Percentiles rank a stretch among this genome's conserved stretches.
These are phyloP conservation scores for Acanthamoeba healyi DNA, from an alignment of 208 protist species.

Conservation along the genomic window DNA sequence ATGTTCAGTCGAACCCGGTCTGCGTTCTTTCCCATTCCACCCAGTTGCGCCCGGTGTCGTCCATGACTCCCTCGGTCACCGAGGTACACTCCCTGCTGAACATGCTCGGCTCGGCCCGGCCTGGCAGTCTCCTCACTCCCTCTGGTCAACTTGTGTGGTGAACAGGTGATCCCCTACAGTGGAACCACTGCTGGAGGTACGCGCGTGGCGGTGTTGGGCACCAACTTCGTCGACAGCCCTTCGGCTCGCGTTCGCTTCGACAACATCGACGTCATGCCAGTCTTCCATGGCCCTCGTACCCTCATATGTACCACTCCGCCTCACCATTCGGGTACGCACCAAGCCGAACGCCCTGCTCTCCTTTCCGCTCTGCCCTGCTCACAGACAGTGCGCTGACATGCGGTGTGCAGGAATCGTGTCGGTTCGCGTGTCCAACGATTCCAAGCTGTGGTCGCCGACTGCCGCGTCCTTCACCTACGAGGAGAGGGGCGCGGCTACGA, in stretches of 20 bases:
- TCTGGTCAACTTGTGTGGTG: neutral
- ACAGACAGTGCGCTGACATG: neutral
- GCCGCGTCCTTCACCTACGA: constrained; percentile 76
- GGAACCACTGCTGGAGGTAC: constrained; percentile 79
- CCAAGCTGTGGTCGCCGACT: constrained; percentile 69
- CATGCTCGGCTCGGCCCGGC: too few relatives aligned
- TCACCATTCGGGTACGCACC: constrained; percentile 49
- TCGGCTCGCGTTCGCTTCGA: constrained; percentile 78
- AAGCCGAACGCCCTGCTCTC: neutral
- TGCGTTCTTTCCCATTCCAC: constrained; percentile 82
- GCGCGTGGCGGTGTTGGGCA: constrained; percentile 78
- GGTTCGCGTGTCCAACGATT: constrained; percentile 78
- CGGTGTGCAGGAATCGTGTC: constrained; percentile 34
- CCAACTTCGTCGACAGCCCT: constrained; percentile 83
- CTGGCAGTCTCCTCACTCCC: neutral
- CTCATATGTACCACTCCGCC: constrained; percentile 79
- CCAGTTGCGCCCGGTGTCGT: constrained; percentile 61
- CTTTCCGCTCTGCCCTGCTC: neutral
- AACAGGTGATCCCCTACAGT: constrained; percentile 76
- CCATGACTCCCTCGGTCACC: constrained; percentile 2
- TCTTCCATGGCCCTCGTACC: constrained; percentile 77
- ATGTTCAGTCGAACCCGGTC: constrained; percentile 79
- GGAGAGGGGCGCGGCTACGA: neutral
- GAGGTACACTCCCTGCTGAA: neutral
- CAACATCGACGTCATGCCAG: constrained; percentile 79